Conservation (phyloP, 345 rosid species). For the Schrenkiella parvula region DNA sequence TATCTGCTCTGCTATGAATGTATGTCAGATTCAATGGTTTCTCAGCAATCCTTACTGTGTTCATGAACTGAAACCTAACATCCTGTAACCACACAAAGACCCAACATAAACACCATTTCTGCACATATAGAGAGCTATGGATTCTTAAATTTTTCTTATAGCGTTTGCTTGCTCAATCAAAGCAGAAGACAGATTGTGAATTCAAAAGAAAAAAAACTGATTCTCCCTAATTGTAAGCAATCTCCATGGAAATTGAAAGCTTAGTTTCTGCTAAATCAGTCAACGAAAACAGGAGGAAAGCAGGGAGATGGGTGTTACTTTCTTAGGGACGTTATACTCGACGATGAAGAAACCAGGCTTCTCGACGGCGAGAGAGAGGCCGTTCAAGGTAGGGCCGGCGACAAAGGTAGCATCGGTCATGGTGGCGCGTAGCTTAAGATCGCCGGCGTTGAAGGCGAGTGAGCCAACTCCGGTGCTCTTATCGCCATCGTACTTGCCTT, state of each 20-base stretch:
- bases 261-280: neutral
- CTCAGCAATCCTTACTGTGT: slow-evolving; percentile 56
- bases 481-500: slow-evolving; percentile 59
- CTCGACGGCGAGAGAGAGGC: slow-evolving; percentile 67
- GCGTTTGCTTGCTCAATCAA: neutral
- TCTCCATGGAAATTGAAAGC: neutral
- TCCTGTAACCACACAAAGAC: slow-evolving; percentile 43
- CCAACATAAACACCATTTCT: neutral
- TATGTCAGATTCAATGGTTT: slow-evolving; percentile 83
- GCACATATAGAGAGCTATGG: neutral
- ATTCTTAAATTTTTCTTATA: neutral
- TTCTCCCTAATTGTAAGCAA: neutral
- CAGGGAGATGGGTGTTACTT: slow-evolving; percentile 34
- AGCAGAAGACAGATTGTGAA: neutral
- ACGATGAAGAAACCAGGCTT: slow-evolving; percentile 79
- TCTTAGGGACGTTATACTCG: slow-evolving; percentile 78
- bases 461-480: slow-evolving; percentile 52
- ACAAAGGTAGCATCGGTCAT: slow-evolving; percentile 79
- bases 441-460: slow-evolving; percentile 54
- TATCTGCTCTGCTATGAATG: slow-evolving; percentile 63
- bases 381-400: slow-evolving; percentile 75
- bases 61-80: slow-evolving; percentile 92
- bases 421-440: slow-evolving; percentile 71
- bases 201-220: neutral
- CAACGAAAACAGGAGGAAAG: neutral